Conservation (phyloP, 2,329 filamentous ascomycete species). For the Aplosporella prunicola region DNA sequence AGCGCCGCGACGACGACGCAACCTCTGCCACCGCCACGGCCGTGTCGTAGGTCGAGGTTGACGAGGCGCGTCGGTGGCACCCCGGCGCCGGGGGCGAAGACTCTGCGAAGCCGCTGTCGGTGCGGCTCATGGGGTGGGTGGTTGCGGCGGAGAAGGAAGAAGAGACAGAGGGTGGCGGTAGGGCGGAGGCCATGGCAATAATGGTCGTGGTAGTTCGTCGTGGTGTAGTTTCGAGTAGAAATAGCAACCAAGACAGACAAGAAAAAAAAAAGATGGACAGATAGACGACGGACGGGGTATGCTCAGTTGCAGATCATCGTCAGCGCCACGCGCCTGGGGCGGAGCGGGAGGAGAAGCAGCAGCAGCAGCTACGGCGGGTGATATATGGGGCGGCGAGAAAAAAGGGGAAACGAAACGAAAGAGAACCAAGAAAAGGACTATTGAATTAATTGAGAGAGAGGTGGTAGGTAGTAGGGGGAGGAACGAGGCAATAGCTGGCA, state of each 20-base stretch:
- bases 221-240: constrained; percentile 1
- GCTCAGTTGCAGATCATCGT: not conserved
- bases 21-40: no score
- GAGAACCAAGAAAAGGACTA: no score
- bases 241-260: not conserved
- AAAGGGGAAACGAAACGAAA: no score
- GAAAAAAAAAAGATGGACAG: not conserved
- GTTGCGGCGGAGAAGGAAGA: not conserved
- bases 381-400: no score
- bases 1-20: no score
- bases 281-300: not conserved
- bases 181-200: not conserved
- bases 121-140: constrained; percentile 8
- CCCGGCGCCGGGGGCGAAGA: not conserved
- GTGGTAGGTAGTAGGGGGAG: no score
- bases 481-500: no score
- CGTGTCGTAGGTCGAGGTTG: no score
- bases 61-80: no score
- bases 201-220: not conserved
- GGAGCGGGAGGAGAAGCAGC: constrained; percentile 1
- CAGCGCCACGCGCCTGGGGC: not conserved
- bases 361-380: no score
- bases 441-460: no score
- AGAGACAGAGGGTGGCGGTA: not conserved
- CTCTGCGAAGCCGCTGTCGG: constrained; percentile 11